phyloP scores from a whole-genome alignment of 2,329 filamentous ascomycete genomes.

The Hypomyces perniciosus region DNA sequence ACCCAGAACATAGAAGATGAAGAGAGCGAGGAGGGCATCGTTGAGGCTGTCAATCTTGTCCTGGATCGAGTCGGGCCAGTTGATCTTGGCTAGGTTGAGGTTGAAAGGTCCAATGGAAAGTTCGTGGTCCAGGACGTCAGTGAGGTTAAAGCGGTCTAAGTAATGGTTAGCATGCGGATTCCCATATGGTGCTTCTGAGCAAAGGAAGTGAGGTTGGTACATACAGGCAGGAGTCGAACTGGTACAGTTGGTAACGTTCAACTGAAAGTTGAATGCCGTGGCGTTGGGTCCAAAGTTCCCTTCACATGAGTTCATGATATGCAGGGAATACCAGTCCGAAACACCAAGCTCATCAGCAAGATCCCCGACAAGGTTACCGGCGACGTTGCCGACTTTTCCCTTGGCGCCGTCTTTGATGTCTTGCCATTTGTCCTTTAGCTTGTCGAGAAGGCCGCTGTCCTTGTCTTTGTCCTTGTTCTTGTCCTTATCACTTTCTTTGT shows the following conservation, averaged over 20 bases:
- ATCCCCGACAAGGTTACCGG: slow-evolving; percentile 34
- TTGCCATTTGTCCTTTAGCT: slow-evolving; percentile 25
- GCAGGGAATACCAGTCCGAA: slow-evolving; percentile 46
- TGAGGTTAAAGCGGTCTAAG: slow-evolving; percentile 40
- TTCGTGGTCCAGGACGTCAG: slow-evolving; percentile 39
- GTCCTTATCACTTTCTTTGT: slow-evolving; percentile 20
- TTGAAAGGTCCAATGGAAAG: slow-evolving; percentile 39
- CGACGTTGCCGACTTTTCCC: slow-evolving; percentile 34
- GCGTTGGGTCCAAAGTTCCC: slow-evolving; percentile 41
- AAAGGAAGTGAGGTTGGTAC: slow-evolving; percentile 14
- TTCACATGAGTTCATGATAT: slow-evolving; percentile 43
- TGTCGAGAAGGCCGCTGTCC: slow-evolving; percentile 22
- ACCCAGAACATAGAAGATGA: slow-evolving; percentile 43
- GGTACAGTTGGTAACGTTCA: slow-evolving; percentile 42
- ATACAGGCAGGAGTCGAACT: slow-evolving; percentile 32
- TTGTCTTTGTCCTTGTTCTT: slow-evolving; percentile 20
- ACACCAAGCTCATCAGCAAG: slow-evolving; percentile 40
- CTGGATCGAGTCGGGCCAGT: slow-evolving; percentile 39
- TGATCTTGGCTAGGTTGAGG: slow-evolving; percentile 40
- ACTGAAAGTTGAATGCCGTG: slow-evolving; percentile 29
- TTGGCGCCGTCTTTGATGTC: slow-evolving; percentile 29
- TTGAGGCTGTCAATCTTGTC: slow-evolving; percentile 46
- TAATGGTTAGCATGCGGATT: background rate
- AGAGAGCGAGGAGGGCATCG: slow-evolving; percentile 40
- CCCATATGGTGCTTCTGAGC: background rate